Evolutionary conservation across 2,329 filamentous ascomycete genomes (phyloP), one percentile per base, ranked within the genome.

Genomic region (Thielaviopsis musarum): DNA sequence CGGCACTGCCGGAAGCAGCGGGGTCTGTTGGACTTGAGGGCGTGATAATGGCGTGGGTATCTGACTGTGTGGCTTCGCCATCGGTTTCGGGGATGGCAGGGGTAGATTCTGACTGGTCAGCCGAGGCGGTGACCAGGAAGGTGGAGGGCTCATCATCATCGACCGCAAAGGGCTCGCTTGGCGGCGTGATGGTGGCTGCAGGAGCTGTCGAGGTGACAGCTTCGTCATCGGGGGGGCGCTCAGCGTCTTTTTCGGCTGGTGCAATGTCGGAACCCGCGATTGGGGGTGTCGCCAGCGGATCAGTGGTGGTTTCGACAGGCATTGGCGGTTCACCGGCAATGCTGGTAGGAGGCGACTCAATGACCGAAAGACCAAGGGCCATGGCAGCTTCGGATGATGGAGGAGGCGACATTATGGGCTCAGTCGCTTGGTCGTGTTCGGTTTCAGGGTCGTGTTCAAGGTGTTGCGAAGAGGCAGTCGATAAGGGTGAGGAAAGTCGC

Each of bases 101-200:
- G 13, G 54, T 34, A 2, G 58, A 56, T 5, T 52, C 57, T 49
- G 60, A 13, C 30, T 45, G 41, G 19, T 15, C 38, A 52, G 21
- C 45, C 28, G 82, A 81, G 54, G 84, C 83, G 60, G 84, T 86
- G 21, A 60, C 58, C 26, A 52, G 21, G 10, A 53, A 22, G 17
- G 54, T 52, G 15, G 59, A 61, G 15, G 56, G 59, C 28, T 61
- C 59, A 28, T 58, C 59, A 30, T 58, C 56, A 17, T n/a, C n/a
- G n/a, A 58, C 19, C 26, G 56, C 59, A 28, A 61, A 26, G 10
- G 59, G 56, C n/a, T 61, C 59, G 28, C 59, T 57, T 7, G 59
- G 59, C 26, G 59, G 59, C 15, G 59, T 61, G 19, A 58, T 58
- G 22, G 59, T 58, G 6, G 59, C 56, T 22, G 56, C 34, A 10